Evolutionary conservation across 345 rosid species (phyloP).

Genomic region (Eucalyptus sideroxylon): DNA sequence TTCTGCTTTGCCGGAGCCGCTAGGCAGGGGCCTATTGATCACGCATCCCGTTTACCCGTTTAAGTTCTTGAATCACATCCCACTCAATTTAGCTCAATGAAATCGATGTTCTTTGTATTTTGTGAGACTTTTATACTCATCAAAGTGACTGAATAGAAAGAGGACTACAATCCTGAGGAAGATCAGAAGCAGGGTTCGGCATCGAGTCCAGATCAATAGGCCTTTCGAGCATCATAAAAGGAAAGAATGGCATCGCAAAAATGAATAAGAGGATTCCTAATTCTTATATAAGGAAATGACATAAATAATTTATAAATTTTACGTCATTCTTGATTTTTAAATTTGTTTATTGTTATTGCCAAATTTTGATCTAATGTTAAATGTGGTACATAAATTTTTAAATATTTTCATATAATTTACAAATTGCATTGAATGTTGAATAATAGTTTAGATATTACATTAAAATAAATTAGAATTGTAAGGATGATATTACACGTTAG

Average conservation of each 20-base stretch:
- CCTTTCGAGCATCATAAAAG: neutral
- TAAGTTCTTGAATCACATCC: neutral
- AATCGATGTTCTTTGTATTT: neutral
- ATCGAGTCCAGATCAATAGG: neutral
- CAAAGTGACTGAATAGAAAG: neutral
- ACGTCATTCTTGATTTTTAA: too few relatives aligned
- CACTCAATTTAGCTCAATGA: neutral
- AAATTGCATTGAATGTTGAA: too few relatives aligned
- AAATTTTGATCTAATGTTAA: too few relatives aligned
- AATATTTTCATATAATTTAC: too few relatives aligned
- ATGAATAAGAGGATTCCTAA: neutral
- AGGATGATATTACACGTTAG: accelerated
- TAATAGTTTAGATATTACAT: too few relatives aligned
- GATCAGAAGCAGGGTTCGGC: neutral
- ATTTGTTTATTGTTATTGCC: too few relatives aligned
- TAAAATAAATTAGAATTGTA: too few relatives aligned
- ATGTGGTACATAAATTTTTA: too few relatives aligned
- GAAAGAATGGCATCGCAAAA: neutral
- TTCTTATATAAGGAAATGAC: neutral
- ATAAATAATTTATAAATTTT: neutral
- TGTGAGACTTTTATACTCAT: neutral
- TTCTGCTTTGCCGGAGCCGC: neutral
- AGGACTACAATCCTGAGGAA: neutral
- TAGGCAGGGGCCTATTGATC: neutral
- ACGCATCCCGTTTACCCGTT: neutral